phyloP scores from a whole-genome alignment of 257 asterid species.

The Nicotiana tabacum region DNA sequence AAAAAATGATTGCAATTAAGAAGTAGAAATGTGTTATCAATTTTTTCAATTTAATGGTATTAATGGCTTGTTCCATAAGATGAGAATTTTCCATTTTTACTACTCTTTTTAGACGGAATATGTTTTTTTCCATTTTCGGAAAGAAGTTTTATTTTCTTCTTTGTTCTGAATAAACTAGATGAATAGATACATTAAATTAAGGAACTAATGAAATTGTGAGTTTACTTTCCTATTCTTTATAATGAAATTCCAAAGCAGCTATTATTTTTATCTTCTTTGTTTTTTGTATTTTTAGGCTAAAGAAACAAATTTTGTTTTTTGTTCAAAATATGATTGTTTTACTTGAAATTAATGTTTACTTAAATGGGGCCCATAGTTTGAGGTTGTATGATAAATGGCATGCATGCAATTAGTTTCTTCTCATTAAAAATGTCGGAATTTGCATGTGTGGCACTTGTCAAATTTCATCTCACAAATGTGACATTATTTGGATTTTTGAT shows the following conservation, averaged over 20 bases:
- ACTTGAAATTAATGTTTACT: not conserved
- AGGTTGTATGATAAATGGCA: slow-evolving; percentile 1
- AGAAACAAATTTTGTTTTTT: not conserved
- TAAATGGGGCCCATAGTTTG: not conserved
- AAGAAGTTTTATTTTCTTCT: too few species aligned
- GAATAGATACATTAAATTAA: not conserved
- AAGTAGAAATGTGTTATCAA: too few species aligned
- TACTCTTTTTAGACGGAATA: too few species aligned
- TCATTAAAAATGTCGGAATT: not conserved
- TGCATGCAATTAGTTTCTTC: not conserved
- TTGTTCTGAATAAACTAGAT: too few species aligned
- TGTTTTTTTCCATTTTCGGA: too few species aligned
- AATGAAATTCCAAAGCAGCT: not conserved
- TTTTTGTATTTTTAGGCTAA: not conserved
- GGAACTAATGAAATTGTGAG: not conserved
- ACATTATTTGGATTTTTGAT: not conserved
- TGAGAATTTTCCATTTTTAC: too few species aligned
- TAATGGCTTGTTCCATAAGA: too few species aligned
- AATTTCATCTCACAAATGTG: not conserved
- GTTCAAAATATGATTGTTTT: not conserved
- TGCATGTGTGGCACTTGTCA: slow-evolving; percentile 11
- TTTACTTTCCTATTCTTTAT: not conserved
- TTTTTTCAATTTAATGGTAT: too few species aligned
- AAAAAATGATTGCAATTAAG: too few species aligned
- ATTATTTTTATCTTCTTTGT: too few species aligned